Evolutionary conservation across 805 yeast species (phyloP), one percentile per base, ranked within the genome.

Genomic region (Yarrowia alimentaria): DNA sequence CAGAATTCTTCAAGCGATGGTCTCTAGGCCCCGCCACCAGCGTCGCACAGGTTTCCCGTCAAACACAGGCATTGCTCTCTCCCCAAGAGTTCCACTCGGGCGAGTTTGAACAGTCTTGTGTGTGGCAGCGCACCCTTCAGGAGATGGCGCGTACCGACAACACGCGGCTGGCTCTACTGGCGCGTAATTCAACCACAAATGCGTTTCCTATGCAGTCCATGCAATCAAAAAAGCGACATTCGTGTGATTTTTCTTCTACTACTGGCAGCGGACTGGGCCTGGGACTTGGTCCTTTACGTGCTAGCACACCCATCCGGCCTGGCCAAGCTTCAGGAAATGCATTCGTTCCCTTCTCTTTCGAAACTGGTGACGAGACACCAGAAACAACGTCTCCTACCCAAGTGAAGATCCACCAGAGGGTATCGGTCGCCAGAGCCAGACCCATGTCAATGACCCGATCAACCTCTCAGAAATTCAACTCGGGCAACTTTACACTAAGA

Each of bases 101-200:
- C 32, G 47, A 40, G 33, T 26, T 28, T 18, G 33, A 26, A 4
- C 47, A 40, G n/a, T 19, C 25, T 6, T 40, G 47, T 29, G 18
- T 14, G 18, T 43, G 50, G 50, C 50, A 43, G 22, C 17, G 37
- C 10, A 43, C 50, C 5, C 50, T 43, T 11, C 50, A 43, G 29
- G 50, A 43, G n/a, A 30, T 43, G 50, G 50, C 50, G 5, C 50
- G 50, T 4, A 43, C 50, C 4, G 50, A 43, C n/a, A 43, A 43
- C 29, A 43, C 37, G 8, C 35, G 50, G 7, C 37, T 43, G 29
- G 50, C 50, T 2, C 30, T 43, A 16, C 14, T 30, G 37, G 28
- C 35, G 2, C 26, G 50, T 14, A 43, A 31, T 29, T 17, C 37
- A 11, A 30, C 10, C 16, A 35, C 28, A 12, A 31, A 43, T 37